These are phyloP conservation scores for Purpureocillium takamizusanense DNA, from an alignment of 2,329 filamentous ascomycete genomes.

Conservation along the genomic window DNA sequence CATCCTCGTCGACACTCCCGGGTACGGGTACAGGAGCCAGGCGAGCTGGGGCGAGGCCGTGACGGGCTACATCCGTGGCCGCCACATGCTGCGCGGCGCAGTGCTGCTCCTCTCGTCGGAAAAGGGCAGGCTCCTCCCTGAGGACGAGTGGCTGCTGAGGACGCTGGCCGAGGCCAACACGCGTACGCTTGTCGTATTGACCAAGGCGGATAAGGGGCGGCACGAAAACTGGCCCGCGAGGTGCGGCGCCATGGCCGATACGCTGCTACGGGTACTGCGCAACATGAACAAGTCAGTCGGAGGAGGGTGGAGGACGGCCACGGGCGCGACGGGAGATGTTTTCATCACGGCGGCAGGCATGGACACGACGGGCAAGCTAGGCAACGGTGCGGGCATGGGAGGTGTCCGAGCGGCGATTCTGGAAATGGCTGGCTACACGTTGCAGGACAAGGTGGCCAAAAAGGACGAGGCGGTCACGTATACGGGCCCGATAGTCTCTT, in stretches of 20 bases:
- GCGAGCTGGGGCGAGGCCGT: conserved; percentile 44
- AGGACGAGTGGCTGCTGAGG: conserved; percentile 37
- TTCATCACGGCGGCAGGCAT: conserved; percentile 29
- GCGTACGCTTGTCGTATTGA: conserved; percentile 41
- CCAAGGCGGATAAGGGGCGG: conserved; percentile 46
- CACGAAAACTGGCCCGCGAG: conserved; percentile 16
- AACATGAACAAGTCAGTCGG: conserved; percentile 12
- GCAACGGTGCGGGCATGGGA: conserved; percentile 27
- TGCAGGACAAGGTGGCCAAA: conserved; percentile 20
- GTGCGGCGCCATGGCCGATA: conserved; percentile 16
- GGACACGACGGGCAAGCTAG: conserved; percentile 17
- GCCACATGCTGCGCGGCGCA: conserved; percentile 39
- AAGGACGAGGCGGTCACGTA: conserved; percentile 26
- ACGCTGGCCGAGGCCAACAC: conserved; percentile 35
- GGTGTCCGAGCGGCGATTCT: conserved; percentile 29
- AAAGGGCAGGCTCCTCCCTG: conserved; percentile 35
- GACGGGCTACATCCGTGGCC: conserved; percentile 36
- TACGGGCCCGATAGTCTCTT: conserved; percentile 25
- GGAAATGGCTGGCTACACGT: conserved; percentile 28
- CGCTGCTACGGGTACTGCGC: conserved; percentile 17
- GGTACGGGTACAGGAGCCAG: conserved; percentile 38
- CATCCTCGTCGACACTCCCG: conserved; percentile 41
- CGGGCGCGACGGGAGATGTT: conserved; percentile 19
- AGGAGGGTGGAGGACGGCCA: conserved; percentile 18
- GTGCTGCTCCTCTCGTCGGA: conserved; percentile 45